These are phyloP conservation scores for Pharnaceum exiguum DNA, from an alignment of 148 eudicot genomes.

Conservation along the genomic window DNA sequence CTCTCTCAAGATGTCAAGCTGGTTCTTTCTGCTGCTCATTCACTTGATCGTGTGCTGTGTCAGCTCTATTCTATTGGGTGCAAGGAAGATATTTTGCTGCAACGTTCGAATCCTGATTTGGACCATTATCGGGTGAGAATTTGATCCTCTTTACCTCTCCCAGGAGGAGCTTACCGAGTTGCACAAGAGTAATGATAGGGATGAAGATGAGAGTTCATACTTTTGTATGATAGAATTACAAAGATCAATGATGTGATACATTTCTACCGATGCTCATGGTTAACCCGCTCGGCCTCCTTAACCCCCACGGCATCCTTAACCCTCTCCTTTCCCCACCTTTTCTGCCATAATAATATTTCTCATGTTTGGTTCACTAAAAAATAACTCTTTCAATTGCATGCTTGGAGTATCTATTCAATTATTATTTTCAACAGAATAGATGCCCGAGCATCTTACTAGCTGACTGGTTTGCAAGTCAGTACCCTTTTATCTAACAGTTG, in stretches of 20 bases:
- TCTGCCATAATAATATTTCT: neutral
- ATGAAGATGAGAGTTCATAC: no score
- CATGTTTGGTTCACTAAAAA: neutral
- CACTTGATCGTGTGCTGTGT: conserved; percentile 51
- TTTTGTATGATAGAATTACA: neutral
- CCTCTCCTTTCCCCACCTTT: neutral
- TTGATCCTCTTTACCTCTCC: neutral
- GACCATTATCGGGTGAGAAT: conserved; percentile 72
- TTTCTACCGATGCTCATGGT: neutral
- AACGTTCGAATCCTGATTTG: conserved; percentile 32
- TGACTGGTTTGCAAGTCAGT: neutral
- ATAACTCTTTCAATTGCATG: neutral
- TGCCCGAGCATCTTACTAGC: neutral
- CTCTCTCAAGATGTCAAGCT: conserved; percentile 65
- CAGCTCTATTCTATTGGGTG: conserved; percentile 43
- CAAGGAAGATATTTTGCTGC: conserved; percentile 32
- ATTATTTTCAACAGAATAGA: neutral
- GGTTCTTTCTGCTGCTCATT: conserved; percentile 77
- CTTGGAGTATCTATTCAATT: neutral
- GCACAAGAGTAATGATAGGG: no score
- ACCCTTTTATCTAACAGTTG: no score
- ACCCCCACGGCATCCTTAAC: no score
- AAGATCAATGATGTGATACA: neutral
- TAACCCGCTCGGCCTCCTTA: neutral
- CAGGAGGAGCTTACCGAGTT: no score